These are phyloP conservation scores for Medicago lupulina DNA, from an alignment of 306 rosid genomes.

Conservation along the genomic window DNA sequence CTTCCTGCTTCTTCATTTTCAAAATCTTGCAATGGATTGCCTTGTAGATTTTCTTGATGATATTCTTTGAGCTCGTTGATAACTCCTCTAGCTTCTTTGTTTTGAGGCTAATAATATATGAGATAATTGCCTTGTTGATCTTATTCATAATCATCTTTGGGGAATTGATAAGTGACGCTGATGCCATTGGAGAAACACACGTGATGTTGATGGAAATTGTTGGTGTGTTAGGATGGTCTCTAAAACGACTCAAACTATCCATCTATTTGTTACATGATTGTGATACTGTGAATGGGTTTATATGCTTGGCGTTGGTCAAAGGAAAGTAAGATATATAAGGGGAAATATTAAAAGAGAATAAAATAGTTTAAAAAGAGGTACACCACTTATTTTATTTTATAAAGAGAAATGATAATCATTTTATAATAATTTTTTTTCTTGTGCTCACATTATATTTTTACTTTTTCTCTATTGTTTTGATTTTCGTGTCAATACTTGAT, in stretches of 20 bases:
- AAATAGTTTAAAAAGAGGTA: not conserved
- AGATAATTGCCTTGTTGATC: conserved; percentile 19
- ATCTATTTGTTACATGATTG: conserved; percentile 13
- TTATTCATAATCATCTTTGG: conserved; percentile 38
- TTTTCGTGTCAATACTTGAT: too few relatives aligned
- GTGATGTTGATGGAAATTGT: conserved; percentile 34
- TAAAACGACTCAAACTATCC: conserved; percentile 1
- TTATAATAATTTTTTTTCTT: too few relatives aligned
- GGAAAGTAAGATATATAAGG: not conserved
- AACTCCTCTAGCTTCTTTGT: conserved; percentile 20
- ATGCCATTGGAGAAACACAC: conserved; percentile 26
- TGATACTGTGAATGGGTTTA: not conserved
- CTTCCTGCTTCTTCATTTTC: conserved; percentile 21
- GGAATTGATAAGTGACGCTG: not conserved
- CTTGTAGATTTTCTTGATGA: conserved; percentile 26
- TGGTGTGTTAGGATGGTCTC: not conserved
- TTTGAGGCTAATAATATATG: conserved; percentile 15
- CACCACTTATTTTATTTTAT: too few relatives aligned
- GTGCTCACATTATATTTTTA: too few relatives aligned
- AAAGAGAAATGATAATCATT: too few relatives aligned
- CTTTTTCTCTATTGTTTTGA: too few relatives aligned
- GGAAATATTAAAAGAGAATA: not conserved
- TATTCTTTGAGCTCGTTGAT: conserved; percentile 21
- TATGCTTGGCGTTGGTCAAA: not conserved
- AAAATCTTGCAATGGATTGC: not conserved